Conservation (phyloP, 495 filamentous ascomycete species). For the Talaromyces adpressus region DNA sequence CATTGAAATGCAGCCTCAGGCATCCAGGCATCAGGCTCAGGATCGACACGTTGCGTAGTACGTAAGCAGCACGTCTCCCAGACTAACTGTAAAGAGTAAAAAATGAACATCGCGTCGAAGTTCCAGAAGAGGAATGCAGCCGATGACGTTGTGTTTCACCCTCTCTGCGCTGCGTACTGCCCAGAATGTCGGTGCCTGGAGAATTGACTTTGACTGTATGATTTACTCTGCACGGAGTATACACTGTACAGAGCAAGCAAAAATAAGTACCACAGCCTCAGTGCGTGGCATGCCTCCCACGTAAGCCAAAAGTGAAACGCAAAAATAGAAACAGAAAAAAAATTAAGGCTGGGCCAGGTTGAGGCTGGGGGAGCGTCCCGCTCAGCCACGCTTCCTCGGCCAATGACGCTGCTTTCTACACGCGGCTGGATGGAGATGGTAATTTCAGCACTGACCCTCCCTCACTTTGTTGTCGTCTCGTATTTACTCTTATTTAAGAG, state of each 20-base stretch:
- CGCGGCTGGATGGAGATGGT: background rate
- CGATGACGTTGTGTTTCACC: background rate
- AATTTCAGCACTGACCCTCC: background rate
- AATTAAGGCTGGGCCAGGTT: background rate
- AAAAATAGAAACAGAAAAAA: background rate
- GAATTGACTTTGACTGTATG: background rate
- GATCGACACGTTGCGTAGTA: background rate
- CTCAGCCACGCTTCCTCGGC: slow-evolving; percentile 3
- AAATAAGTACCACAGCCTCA: background rate
- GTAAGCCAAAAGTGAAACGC: background rate
- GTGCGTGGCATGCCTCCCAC: background rate
- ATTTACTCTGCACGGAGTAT: too few species aligned
- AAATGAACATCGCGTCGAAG: background rate
- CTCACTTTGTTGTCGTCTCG: background rate
- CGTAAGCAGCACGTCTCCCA: background rate
- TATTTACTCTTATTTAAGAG: background rate
- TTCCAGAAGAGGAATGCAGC: background rate
- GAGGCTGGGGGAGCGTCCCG: background rate
- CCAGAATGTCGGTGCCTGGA: background rate
- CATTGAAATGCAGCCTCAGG: background rate
- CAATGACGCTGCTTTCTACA: background rate
- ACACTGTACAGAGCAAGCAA: background rate
- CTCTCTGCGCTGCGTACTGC: background rate
- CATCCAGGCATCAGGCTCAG: background rate
- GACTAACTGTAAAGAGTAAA: background rate